These are phyloP conservation scores for Apostasia ramifera DNA, from an alignment of 106 monocot genomes.

Conservation along the genomic window DNA sequence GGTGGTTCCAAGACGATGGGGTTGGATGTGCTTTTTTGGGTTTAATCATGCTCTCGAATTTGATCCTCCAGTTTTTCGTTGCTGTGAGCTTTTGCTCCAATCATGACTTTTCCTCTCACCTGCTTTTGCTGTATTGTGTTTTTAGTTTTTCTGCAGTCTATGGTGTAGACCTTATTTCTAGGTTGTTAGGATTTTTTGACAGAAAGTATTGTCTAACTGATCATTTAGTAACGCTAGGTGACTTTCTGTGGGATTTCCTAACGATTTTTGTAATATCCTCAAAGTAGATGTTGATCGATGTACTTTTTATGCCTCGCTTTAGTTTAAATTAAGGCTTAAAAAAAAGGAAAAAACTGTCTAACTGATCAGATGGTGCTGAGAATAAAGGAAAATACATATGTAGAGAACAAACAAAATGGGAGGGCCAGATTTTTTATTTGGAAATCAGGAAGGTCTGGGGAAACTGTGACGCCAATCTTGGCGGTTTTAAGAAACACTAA, in stretches of 20 bases:
- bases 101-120: not conserved
- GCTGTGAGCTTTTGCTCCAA: not conserved
- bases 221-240: not conserved
- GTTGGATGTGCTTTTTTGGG: not conserved
- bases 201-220: not conserved
- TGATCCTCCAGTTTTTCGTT: not conserved
- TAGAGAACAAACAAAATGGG: too few species aligned
- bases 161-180: not conserved
- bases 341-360: too few species aligned
- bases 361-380: too few species aligned
- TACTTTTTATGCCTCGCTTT: not conserved
- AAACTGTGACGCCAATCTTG: too few species aligned
- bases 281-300: not conserved
- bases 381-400: too few species aligned
- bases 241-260: not conserved
- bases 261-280: not conserved
- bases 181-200: not conserved
- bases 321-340: not conserved
- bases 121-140: not conserved
- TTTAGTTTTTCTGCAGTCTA: not conserved
- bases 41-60: not conserved
- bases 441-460: too few species aligned
- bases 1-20: too few species aligned
- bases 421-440: too few species aligned
- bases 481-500: too few species aligned